Conservation (phyloP, 2,329 filamentous ascomycete species). For the Aspergillus spinulosporus region DNA sequence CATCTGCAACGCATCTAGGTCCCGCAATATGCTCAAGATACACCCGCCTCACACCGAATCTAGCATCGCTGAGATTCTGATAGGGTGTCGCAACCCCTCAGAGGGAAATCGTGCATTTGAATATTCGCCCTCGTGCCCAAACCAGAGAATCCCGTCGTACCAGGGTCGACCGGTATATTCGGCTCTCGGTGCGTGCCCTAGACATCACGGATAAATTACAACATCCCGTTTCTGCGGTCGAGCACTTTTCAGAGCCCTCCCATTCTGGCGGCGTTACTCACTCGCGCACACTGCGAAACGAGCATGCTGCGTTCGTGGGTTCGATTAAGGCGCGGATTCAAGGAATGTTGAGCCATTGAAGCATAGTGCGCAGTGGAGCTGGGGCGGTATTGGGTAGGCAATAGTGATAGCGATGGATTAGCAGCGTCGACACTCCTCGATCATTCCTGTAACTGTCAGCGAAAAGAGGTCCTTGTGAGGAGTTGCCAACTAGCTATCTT, state of each 20-base stretch:
- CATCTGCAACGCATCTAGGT: not conserved
- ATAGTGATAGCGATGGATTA: not conserved
- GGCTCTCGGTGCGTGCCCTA: not conserved
- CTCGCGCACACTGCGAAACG: not conserved
- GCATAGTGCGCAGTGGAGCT: conserved; percentile 5
- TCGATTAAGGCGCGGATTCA: conserved; percentile 6
- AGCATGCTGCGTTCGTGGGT: not conserved
- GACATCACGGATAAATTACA: not conserved
- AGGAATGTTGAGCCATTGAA: conserved; percentile 2
- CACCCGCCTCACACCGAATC: not conserved
- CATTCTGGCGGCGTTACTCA: not conserved
- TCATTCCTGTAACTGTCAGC: not conserved
- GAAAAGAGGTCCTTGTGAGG: no score
- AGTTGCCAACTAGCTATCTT: no score
- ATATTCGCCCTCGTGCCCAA: not conserved
- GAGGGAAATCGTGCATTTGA: not conserved
- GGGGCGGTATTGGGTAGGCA: not conserved
- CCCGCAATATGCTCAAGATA: not conserved
- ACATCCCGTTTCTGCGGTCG: conserved; percentile 4
- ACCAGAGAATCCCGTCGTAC: not conserved
- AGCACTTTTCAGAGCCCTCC: not conserved
- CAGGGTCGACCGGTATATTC: not conserved
- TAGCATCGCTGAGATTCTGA: not conserved
- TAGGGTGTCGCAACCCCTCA: not conserved
- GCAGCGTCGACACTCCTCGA: not conserved